Conservation (phyloP, 108 stramenopile species). For the Thalassiosira profunda region DNA sequence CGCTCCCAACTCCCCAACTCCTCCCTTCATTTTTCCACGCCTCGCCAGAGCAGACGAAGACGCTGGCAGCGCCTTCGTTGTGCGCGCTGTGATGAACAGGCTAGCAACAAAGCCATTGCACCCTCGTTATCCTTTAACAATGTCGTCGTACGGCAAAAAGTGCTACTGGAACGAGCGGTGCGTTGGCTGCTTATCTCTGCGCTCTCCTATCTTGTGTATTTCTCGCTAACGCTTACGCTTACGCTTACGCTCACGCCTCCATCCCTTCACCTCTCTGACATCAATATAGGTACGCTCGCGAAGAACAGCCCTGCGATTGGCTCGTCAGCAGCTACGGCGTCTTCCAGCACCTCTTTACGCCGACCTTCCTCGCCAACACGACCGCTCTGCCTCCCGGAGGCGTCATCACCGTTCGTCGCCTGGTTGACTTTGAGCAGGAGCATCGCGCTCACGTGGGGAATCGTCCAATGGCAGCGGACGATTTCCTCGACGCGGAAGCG, state of each 20-base stretch:
- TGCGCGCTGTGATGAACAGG: no score
- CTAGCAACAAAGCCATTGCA: no score
- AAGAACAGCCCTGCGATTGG: slow-evolving; percentile 38
- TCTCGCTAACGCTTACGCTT: neutral
- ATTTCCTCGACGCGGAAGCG: slow-evolving; percentile 62
- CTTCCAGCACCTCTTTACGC: slow-evolving; percentile 21
- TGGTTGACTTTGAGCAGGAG: slow-evolving; percentile 1
- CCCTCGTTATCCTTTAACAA: neutral
- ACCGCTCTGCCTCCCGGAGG: slow-evolving; percentile 24
- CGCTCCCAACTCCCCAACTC: no score
- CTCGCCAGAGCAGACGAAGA: no score
- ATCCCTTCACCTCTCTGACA: neutral
- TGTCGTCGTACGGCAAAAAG: slow-evolving; percentile 42
- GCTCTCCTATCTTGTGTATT: neutral
- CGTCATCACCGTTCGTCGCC: slow-evolving; percentile 4
- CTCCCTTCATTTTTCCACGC: no score
- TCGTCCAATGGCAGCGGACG: neutral
- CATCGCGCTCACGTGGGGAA: neutral
- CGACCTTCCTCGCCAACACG: slow-evolving; percentile 16
- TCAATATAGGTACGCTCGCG: slow-evolving; percentile 6
- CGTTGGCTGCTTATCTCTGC: neutral
- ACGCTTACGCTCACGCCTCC: neutral
- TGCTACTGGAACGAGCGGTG: slow-evolving; percentile 37
- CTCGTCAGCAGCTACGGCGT: slow-evolving; percentile 12
- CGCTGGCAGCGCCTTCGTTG: neutral